Evolutionary conservation across 2,329 filamentous ascomycete species (phyloP), one percentile per base, ranked within the genome.

Genomic region (Diaporthe ilicicola): DNA sequence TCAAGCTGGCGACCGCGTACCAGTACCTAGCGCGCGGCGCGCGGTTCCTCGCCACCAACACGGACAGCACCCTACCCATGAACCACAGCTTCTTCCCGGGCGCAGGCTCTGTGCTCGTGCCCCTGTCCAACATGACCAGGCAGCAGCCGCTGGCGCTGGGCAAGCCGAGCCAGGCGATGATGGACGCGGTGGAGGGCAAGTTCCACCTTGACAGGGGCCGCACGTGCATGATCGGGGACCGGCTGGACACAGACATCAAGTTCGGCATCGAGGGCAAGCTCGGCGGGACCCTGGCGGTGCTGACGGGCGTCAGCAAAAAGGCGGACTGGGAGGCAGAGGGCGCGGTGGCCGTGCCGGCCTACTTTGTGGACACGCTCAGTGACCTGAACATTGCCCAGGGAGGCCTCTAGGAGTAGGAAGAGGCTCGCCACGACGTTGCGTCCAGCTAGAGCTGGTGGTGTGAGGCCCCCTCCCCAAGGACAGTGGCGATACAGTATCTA

Each of bases 91-190:
- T 99, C 74, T 98, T 99, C 82, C 94, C 96, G 1, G 96, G 96
- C 8, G 96, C 96, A 0, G 96, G 96, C 1, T 92, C 93, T 2
- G 91, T 94, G 74, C 91, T 92, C 62, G 90, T 93, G 32, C 94
- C 94, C 2, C 83, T 99, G 72, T 86, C 92, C 67, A 92, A 92
- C 79, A 94, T 94, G 86, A 85, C 88, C 4, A 86, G 86, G 22
- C 83, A 89, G 79, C 86, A 92, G 76, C 95, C 96, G 0, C 82
- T 94, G 39, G 91, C 93, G 3, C 84, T 98, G 50, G 96, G 96
- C 0, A 99, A 99, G 84, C 96, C 96, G 3, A 97, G 94, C 79
- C 94, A 97, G 84, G 95, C 95, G 4, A 99, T 99, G 96, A 97
- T 99, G 95, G 95, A 98, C 81, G 94, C 96, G 3, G 93, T 99